Base-by-base conservation (phyloP, 305 asterid genomes). In the Rubia peregrina region DNA sequence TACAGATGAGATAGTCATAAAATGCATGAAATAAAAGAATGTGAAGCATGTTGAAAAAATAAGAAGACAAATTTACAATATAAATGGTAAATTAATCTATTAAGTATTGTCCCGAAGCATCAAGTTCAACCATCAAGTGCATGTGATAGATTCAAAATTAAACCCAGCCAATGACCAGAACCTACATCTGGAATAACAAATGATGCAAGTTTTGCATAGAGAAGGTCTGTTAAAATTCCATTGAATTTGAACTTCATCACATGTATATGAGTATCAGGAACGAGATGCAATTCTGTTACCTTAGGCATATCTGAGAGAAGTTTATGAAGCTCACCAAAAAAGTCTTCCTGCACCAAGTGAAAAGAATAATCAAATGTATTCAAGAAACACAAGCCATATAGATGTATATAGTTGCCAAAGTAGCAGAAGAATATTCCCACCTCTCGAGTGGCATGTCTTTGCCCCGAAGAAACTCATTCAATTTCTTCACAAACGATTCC, bases 131-230 rank as follows among this genome's bases (percentile, higher is more conserved):
- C 12, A 57, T 57, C 48, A 61, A 41, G 36, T n/a, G 56, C 42
- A 38, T 14, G 38, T 30, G 4, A 17, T 21, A 16, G 43, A 57
- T 51, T 22, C 66, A 55, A 11, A 19, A 55, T 38, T 4, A 33
- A 73, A 57, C 30, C 63, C 51, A 57, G 16, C 30, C 69, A 6
- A 61, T 66, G 73, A 51, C 26, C 59, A 17, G 78, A 40, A 59
- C 92, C 71, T 83, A 93, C 98, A 78, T 93, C 97, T 73, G 97
- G 96, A 75, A 91, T 88, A 75, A 89, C 90, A 96, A 92, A 91
- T 71, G 85, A 96, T 78, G 98, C 79, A 55, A 91, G 90, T 77
- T 82, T 91, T 61, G 96, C 97, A 71, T 93, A 93, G 36, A 91
- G 95, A 68, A 93, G 89, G 80, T 91, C 98, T 67, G 91, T 78